Evolutionary conservation across 331 rosid genomes (phyloP), one percentile per base, ranked within the genome.

Genomic region (Pyrus hybrid): DNA sequence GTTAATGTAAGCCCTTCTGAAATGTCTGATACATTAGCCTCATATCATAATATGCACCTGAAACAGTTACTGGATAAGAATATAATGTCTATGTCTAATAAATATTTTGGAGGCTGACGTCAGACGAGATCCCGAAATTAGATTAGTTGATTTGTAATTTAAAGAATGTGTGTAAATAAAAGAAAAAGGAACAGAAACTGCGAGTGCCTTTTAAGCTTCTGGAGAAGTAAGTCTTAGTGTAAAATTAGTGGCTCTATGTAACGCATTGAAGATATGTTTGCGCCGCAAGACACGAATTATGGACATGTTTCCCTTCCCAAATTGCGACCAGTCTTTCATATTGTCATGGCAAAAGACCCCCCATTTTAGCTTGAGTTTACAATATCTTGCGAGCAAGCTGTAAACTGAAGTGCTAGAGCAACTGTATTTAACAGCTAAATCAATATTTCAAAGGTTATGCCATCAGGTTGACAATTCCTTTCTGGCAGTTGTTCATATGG

Each of bases 351-450:
- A 37, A 37, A 37, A 37, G 43, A 8, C 4, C 43, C 43, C 4
- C 43, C 43, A 37, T 37, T 37, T 37, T 37, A 37, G 43, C 43
- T 37, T 37, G 43, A 37, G 43, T 37, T 37, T 37, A 37, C 13
- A 37, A 37, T 37, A 9, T 37, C 80, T 76, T 62, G 93, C 96
- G 51, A 93, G 97, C 73, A 88, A 80, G 82, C 86, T 85, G 81
- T 85, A 88, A 75, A 75, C 82, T 63, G 60, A 80, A 79, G 78
- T 90, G 79, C 80, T 71, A 16, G 88, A 80, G 83, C n/a, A 72
- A 45, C 63, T 71, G 76, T 57, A 71, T 85, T 74, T 89, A 49
- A 14, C 43, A 73, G 79, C 72, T 33, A 81, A 84, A 65, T 75
- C 85, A 89, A 29, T 77, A 86, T 77, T 75, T 87, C 93, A 72